A percentile compares a stretch with the other conserved stretches of the same genome.
These are phyloP conservation scores for Cercospora beticola DNA, from an alignment of 2,329 filamentous ascomycete species.

Conservation along the genomic window DNA sequence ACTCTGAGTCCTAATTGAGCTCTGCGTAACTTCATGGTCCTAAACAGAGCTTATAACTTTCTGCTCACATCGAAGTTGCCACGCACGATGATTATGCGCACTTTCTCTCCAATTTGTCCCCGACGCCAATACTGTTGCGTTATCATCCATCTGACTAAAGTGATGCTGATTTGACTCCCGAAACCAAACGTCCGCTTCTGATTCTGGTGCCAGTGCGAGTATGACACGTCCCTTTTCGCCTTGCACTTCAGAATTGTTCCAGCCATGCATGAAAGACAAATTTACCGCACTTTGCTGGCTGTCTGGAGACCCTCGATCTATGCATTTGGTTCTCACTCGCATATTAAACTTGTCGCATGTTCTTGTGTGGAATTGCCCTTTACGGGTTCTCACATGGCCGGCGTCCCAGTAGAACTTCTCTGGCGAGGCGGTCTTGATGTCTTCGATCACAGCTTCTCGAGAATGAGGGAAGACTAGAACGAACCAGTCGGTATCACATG, in stretches of 20 bases:
- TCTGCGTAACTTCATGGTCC: too few relatives aligned
- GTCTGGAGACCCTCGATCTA: background rate
- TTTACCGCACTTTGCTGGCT: background rate
- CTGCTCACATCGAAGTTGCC: background rate
- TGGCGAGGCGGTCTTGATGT: background rate
- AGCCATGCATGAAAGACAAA: constrained; percentile 1
- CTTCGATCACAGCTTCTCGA: background rate
- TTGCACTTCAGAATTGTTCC: background rate
- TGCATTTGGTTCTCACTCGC: background rate
- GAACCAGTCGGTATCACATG: constrained; percentile 1
- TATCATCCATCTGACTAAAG: background rate
- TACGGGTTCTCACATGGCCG: background rate
- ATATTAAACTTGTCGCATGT: background rate
- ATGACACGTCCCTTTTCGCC: background rate
- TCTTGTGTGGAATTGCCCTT: background rate
- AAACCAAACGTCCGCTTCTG: background rate
- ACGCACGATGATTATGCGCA: background rate
- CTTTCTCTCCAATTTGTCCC: background rate
- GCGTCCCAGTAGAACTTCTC: background rate
- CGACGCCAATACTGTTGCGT: background rate
- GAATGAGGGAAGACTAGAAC: background rate
- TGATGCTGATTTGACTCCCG: background rate
- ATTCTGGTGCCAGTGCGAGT: background rate
- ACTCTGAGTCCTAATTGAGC: too few relatives aligned
- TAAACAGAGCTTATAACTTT: too few relatives aligned